Conservation (phyloP, 768 basidiomycete species). For the Crepidotus variabilis region DNA sequence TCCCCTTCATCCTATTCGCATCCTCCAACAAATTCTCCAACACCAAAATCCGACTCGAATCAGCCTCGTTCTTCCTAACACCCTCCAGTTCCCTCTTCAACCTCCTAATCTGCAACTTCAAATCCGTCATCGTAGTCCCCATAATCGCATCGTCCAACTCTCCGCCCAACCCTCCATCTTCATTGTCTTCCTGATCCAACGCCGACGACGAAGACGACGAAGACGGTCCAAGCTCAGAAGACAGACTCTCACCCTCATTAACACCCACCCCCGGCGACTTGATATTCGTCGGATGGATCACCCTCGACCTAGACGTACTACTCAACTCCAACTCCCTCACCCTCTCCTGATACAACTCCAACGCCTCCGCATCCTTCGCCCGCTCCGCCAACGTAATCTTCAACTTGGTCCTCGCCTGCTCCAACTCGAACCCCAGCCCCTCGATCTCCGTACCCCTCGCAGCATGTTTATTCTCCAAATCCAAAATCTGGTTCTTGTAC, state of each 20-base stretch:
- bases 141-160: conserved; percentile 86
- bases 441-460: conserved; percentile 69
- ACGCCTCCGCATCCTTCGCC: conserved; percentile 74
- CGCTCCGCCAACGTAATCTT: conserved; percentile 69
- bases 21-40: conserved; percentile 90
- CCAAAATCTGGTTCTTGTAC: conserved; percentile 82
- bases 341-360: conserved; percentile 88
- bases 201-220: background rate
- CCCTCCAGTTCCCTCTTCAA: conserved; percentile 79
- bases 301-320: conserved; percentile 43
- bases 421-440: conserved; percentile 69
- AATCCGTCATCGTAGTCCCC: conserved; percentile 86
- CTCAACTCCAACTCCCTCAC: conserved; percentile 82
- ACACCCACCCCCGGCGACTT: conserved; percentile 15
- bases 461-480: conserved; percentile 72
- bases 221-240: conserved; percentile 15
- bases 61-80: conserved; percentile 69
- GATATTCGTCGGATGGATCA: conserved; percentile 14
- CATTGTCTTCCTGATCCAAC: conserved; percentile 46
- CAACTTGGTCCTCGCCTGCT: conserved; percentile 67
- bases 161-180: conserved; percentile 66
- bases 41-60: conserved; percentile 75
- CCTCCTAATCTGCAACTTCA: conserved; percentile 83
- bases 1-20: conserved; percentile 83
- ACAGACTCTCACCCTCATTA: conserved; percentile 15